Percentiles rank a stretch among this genome's conserved stretches.
Evolutionary conservation across 148 eudicot genomes (phyloP).

Genomic region (Vaccinium corymbosum): DNA sequence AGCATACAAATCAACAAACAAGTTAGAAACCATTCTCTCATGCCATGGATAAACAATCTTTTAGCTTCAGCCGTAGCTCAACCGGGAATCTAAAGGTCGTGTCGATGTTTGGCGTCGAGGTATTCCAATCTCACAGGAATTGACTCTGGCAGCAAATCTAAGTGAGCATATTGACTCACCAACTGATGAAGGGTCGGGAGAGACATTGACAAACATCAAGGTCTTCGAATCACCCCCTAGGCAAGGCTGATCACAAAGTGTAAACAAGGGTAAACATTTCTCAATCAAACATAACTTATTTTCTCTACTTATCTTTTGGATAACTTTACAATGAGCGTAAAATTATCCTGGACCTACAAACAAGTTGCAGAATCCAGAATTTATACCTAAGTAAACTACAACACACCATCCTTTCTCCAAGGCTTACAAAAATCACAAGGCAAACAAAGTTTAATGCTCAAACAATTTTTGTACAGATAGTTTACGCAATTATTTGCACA

Average conservation of each 20-base stretch:
- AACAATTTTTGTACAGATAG: neutral
- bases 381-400: neutral
- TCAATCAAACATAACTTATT: neutral
- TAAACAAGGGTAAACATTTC: neutral
- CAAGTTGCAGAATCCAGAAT: neutral
- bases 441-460: neutral
- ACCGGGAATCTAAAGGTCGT: slow-evolving; percentile 52
- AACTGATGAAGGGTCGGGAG: slow-evolving; percentile 62
- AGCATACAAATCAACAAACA: neutral
- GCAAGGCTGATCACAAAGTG: slow-evolving; percentile 51
- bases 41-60: neutral
- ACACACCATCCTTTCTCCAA: neutral
- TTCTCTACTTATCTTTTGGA: neutral
- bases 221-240: slow-evolving; percentile 80
- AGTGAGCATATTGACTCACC: slow-evolving; percentile 70
- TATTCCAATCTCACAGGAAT: slow-evolving; percentile 70
- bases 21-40: neutral
- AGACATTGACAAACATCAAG: slow-evolving; percentile 68
- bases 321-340: neutral
- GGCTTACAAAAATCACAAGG: neutral
- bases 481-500: neutral
- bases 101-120: slow-evolving; percentile 63
- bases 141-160: slow-evolving; percentile 69
- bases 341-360: neutral
- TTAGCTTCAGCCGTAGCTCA: slow-evolving; percentile 51